Base-by-base conservation (phyloP, 106 monocot genomes). In the Apostasia shenzhenica region DNA sequence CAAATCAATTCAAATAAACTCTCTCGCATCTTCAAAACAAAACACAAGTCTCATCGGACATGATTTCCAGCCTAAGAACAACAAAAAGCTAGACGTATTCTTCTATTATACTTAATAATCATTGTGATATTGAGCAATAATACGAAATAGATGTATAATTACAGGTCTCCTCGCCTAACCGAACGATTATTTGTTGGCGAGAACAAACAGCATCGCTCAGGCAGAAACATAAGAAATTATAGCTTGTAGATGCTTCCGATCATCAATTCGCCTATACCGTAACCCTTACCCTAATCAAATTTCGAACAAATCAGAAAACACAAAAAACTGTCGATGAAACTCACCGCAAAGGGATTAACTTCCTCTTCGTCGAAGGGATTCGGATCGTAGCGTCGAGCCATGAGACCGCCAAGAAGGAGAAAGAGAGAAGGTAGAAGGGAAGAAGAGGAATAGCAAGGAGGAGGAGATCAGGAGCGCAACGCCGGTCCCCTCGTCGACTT, bases 361-460 rank as follows among this genome's bases (percentile, higher is more conserved):
- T 91, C 90, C 66, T 91, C 90, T 63, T 90, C 90, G 55, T 80
- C 90, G 79, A 91, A 91, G 51, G 90, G 90, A 68, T 91, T 91
- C 71, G 63, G 55, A 42, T 86, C 90, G 83, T 86, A 86, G 49
- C 90, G 75, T 9, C 84, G 79, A 11, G 90, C 90, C 86, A 91
- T 91, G 55, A 46, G 57, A 66, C 1, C 44, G 2, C 10, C 41
- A 63, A 41, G 13, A 7, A 61, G 11, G 11, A 26, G 8, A 40
- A 26, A 53, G 41, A 54, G 42, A 41, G 38, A 8, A 39, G 8
- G 59, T 12, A 2, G 37, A 43, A 6, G 50, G 63, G 46, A 54
- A 41, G 54, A 53, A 45, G 67, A 54, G 3, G 41, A 40, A 50
- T 4, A 61, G 6, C 40, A 26, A 51, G 7, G 7, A 61, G n/a